Percentiles rank a stretch among this genome's conserved stretches.
phyloP scores from a whole-genome alignment of 2,329 filamentous ascomycete genomes.

The Alternaria rosae region DNA sequence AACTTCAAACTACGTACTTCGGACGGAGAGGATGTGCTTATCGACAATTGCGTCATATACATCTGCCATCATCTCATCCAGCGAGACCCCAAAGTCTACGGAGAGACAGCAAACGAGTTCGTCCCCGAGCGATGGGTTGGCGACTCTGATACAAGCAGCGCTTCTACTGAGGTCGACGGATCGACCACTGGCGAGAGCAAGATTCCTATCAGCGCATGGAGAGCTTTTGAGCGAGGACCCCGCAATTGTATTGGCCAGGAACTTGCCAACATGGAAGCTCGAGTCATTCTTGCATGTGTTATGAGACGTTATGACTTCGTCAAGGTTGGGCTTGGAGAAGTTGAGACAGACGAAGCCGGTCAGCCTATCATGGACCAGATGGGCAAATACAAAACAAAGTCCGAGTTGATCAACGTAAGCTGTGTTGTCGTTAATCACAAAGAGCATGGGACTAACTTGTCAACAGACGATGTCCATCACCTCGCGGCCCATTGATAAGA shows the following conservation, averaged over 20 bases:
- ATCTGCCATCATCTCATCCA: slow-evolving; percentile 53
- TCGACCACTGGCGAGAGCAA: slow-evolving; percentile 20
- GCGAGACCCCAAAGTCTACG: slow-evolving; percentile 43
- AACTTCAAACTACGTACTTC: slow-evolving; percentile 54
- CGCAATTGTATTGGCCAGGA: slow-evolving; percentile 67
- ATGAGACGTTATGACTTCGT: slow-evolving; percentile 44
- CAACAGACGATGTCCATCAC: slow-evolving; percentile 41
- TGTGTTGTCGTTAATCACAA: too few species aligned
- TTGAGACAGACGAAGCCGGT: slow-evolving; percentile 34
- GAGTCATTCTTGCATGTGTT: slow-evolving; percentile 57
- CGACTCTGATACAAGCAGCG: slow-evolving; percentile 32
- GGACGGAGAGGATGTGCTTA: slow-evolving; percentile 52
- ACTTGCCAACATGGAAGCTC: slow-evolving; percentile 62
- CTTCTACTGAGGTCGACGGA: slow-evolving; percentile 20
- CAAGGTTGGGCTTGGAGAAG: slow-evolving; percentile 45
- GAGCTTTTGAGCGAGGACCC: slow-evolving; percentile 63
- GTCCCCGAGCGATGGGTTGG: slow-evolving; percentile 52
- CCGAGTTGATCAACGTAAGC: slow-evolving; percentile 46
- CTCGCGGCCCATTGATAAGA: slow-evolving; percentile 42
- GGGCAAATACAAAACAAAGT: slow-evolving; percentile 39
- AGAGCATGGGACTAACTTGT: slow-evolving; percentile 12
- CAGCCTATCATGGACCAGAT: slow-evolving; percentile 35
- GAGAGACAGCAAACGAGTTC: slow-evolving; percentile 41
- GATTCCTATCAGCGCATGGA: slow-evolving; percentile 57
- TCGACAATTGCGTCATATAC: slow-evolving; percentile 57